phyloP scores from a whole-genome alignment of 139 green algal species.

The Tetraselmis striata region DNA sequence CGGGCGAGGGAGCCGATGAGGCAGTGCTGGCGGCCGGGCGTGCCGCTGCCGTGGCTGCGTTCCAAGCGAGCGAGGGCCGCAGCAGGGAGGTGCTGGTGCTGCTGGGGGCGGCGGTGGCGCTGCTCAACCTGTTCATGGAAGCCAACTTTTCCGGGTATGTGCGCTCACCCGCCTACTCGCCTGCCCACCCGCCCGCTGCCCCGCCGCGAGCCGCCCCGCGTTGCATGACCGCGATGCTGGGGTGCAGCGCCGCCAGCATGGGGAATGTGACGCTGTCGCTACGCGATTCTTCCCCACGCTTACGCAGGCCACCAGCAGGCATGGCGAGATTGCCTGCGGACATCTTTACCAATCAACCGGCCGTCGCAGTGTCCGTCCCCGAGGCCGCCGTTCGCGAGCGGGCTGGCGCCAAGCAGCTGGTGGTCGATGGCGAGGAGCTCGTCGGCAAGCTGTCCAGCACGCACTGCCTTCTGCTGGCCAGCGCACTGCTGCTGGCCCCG shows the following conservation, averaged over 20 bases:
- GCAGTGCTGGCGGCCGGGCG: not conserved
- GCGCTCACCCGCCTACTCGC: no score
- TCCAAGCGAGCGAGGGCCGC: not conserved
- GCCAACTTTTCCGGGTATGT: constrained; percentile 62
- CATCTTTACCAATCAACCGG: no score
- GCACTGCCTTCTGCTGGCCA: constrained; percentile 72
- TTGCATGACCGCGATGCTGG: no score
- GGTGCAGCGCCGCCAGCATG: no score
- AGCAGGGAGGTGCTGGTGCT: constrained; percentile 7
- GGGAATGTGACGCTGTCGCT: no score
- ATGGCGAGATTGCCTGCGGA: no score
- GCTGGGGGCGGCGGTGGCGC: constrained; percentile 25
- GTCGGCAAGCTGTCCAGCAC: constrained; percentile 30
- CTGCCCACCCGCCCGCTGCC: no score
- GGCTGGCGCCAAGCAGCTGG: constrained; percentile 39
- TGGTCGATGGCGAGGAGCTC: constrained; percentile 67
- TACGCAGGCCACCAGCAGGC: no score
- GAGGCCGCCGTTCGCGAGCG: constrained; percentile 31
- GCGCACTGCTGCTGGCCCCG: not conserved
- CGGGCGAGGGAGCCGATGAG: not conserved
- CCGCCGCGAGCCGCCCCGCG: no score
- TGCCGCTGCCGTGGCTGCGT: not conserved
- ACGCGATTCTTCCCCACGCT: no score
- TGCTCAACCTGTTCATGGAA: constrained; percentile 54
- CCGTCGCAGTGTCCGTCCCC: no score